Conservation (phyloP, 2,329 filamentous ascomycete species). For the Talaromyces sp. region DNA sequence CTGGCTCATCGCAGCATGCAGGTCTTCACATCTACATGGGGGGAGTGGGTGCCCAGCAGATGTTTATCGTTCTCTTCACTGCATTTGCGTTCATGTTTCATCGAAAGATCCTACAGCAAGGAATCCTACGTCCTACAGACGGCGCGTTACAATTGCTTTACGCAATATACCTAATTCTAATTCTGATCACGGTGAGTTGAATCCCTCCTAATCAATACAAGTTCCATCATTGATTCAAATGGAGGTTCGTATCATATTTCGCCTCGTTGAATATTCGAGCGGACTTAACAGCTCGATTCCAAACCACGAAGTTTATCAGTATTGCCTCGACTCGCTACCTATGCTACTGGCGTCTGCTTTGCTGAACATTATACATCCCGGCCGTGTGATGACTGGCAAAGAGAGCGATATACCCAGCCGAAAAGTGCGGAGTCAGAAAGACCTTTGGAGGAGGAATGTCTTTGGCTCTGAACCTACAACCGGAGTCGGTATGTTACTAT, state of each 20-base stretch:
- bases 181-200: neutral
- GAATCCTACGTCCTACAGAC: too few species aligned
- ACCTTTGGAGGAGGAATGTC: too few species aligned
- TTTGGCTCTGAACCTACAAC: too few species aligned
- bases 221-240: neutral
- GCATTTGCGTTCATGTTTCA: slow-evolving; percentile 41
- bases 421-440: too few species aligned
- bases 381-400: slow-evolving; percentile 45
- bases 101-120: slow-evolving; percentile 22
- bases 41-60: slow-evolving; percentile 51
- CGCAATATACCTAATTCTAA: neutral
- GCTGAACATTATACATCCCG: slow-evolving; percentile 50
- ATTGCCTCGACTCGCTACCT: slow-evolving; percentile 53
- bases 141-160: too few species aligned
- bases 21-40: slow-evolving; percentile 52
- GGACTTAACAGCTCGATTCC: slow-evolving; percentile 51
- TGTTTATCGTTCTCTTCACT: slow-evolving; percentile 51
- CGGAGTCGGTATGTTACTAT: too few species aligned
- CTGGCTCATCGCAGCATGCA: neutral
- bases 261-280: slow-evolving; percentile 57
- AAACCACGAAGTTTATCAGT: slow-evolving; percentile 59
- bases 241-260: slow-evolving; percentile 58
- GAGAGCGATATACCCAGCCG: slow-evolving; percentile 44
- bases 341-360: slow-evolving; percentile 51
- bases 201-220: neutral